Evolutionary conservation across 139 green algal species (phyloP), one percentile per base, ranked within the genome.

Genomic region (Nannochloris sp.): DNA sequence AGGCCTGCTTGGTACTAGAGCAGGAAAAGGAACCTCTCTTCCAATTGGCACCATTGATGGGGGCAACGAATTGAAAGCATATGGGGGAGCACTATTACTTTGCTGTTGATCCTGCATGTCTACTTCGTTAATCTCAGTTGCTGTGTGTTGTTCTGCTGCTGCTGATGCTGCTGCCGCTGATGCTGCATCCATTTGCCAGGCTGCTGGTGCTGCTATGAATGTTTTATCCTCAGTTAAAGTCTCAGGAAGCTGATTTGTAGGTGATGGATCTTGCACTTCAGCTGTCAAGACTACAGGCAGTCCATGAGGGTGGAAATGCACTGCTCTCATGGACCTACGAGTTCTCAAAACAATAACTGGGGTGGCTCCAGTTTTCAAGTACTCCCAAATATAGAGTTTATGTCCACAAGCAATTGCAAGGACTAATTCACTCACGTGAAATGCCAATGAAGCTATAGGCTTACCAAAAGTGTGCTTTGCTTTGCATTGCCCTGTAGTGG

Each of bases 271-370:
- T 54, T 75, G 65, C 19, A 96, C 89, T 73, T 96, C 90, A 1
- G 90, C 90, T 1, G 88, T 92, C 19, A 96, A 73, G 24, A 97
- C 61, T 8, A 96, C 46, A 6, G 83, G 82, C 2, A 70, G 60
- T 9, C 87, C 87, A 15, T 81, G 71, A 7, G 90, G 90, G 71
- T 95, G 90, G 66, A 97, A 97, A 72, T 94, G 87, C 31, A 96
- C 81, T 9, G 90, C 90, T 1, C 90, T 77, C 72, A 96, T 78
- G 1, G 87, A 95, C 19, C 86, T 76, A 54, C 76, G 74, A 15
- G 90, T 97, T 35, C 81, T 85, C 0, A 90, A 74, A 12, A 82
- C 78, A 25, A 77, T 79, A 27, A 47, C 44, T 25, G 60, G 68
- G 25, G 45, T 32, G 33, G 38, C 54, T 29, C 37, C 51, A 30